Percentiles rank a stretch among this genome's conserved stretches.
phyloP scores from a whole-genome alignment of 106 monocot species.

The Acorus calamus region DNA sequence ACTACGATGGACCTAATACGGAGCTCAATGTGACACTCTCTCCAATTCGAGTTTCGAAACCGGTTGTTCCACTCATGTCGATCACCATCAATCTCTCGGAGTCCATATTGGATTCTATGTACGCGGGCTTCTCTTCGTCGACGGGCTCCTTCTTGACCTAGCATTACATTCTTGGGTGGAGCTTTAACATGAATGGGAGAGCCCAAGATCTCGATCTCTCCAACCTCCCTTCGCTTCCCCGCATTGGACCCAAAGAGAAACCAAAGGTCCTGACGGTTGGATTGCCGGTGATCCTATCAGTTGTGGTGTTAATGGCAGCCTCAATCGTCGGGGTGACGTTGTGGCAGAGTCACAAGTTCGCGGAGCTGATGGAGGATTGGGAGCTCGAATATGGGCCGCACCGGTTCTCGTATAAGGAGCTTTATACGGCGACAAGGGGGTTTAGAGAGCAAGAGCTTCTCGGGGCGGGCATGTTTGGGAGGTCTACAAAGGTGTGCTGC shows the following conservation, averaged over 20 bases:
- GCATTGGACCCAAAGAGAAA: not conserved
- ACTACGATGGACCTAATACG: conserved; percentile 4
- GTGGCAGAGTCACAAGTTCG: not conserved
- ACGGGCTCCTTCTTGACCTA: not conserved
- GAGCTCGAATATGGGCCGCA: not conserved
- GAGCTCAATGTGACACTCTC: conserved; percentile 3
- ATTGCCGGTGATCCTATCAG: not conserved
- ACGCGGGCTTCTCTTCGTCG: conserved; percentile 8
- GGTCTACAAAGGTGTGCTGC: no score
- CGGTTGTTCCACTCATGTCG: conserved; percentile 1
- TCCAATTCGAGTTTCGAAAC: conserved; percentile 1
- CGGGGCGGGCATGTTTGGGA: no score
- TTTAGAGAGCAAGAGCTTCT: no score
- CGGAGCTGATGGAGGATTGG: not conserved
- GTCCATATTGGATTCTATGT: conserved; percentile 1
- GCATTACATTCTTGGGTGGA: conserved; percentile 12
- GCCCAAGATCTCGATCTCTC: conserved; percentile 4
- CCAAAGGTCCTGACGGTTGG: not conserved
- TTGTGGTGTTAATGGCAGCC: not conserved
- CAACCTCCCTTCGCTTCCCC: conserved; percentile 4
- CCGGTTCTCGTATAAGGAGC: not conserved
- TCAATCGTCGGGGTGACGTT: not conserved
- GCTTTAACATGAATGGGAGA: conserved; percentile 9
- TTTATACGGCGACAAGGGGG: no score
- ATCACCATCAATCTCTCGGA: not conserved